These are phyloP conservation scores for Sphaerulina musiva DNA, from an alignment of 2,329 filamentous ascomycete species.

Conservation along the genomic window DNA sequence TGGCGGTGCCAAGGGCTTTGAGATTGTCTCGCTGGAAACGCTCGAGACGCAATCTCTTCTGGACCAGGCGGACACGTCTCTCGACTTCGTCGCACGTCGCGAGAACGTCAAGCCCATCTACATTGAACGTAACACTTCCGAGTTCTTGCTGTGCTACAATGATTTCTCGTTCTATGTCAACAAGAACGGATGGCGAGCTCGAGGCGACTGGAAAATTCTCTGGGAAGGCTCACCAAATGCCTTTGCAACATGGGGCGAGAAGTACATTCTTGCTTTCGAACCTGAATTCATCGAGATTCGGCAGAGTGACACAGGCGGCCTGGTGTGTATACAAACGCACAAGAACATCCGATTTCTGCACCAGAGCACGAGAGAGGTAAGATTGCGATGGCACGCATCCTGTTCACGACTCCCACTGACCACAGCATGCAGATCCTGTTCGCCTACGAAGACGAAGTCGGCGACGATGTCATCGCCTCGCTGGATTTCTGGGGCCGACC, in stretches of 20 bases:
- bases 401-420: background rate
- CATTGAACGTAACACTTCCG: constrained; percentile 92
- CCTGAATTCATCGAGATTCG: constrained; percentile 95
- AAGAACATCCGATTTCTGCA: constrained; percentile 94
- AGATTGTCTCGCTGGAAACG: constrained; percentile 92
- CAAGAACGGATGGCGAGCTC: constrained; percentile 91
- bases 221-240: constrained; percentile 92
- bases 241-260: constrained; percentile 87
- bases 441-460: constrained; percentile 91
- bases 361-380: constrained; percentile 91
- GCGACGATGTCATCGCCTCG: constrained; percentile 87
- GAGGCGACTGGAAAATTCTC: constrained; percentile 93
- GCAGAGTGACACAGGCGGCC: constrained; percentile 83
- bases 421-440: constrained; percentile 71
- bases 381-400: constrained; percentile 26
- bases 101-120: constrained; percentile 85
- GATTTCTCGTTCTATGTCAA: constrained; percentile 99
- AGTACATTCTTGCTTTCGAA: constrained; percentile 93
- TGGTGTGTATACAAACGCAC: constrained; percentile 90
- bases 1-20: constrained; percentile 89
- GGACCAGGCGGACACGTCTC: constrained; percentile 93
- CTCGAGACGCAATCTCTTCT: constrained; percentile 96
- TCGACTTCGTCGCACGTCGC: constrained; percentile 92
- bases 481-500: constrained; percentile 80
- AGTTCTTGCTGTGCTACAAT: constrained; percentile 95